A percentile compares a stretch with the other conserved stretches of the same genome.
Conservation (phyloP, 2,329 filamentous ascomycete species). For the Periconia macrospinosa region DNA sequence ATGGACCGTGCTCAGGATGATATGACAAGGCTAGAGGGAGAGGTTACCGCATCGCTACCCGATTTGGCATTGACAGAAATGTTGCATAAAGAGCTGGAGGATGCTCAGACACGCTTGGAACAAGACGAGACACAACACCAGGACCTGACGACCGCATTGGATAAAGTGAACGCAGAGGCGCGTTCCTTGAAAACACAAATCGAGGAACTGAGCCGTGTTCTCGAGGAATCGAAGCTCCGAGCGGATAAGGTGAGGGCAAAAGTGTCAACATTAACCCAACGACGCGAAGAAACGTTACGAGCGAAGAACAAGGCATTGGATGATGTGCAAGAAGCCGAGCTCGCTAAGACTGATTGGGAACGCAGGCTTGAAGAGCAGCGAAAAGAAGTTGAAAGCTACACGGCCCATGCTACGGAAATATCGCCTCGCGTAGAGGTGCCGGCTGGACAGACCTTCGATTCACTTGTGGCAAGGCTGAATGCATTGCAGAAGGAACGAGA, state of each 20-base stretch:
- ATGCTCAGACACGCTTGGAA: conserved; percentile 53
- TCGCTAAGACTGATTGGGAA: conserved; percentile 29
- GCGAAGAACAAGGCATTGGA: conserved; percentile 48
- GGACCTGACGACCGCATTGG: conserved; percentile 52
- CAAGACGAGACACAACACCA: conserved; percentile 46
- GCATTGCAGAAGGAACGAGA: conserved; percentile 32
- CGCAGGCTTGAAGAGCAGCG: conserved; percentile 29
- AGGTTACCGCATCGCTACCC: conserved; percentile 59
- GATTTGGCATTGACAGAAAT: conserved; percentile 60
- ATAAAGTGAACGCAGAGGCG: conserved; percentile 44
- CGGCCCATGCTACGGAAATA: conserved; percentile 16
- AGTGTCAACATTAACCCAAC: conserved; percentile 30
- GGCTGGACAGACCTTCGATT: conserved; percentile 31
- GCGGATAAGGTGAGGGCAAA: conserved; percentile 33
- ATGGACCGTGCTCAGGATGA: conserved; percentile 64
- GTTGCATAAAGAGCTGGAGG: conserved; percentile 55
- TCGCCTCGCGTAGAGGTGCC: conserved; percentile 34
- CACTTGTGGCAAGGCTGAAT: conserved; percentile 33
- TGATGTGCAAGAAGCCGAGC: conserved; percentile 36
- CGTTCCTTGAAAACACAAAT: conserved; percentile 32
- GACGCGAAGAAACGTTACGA: conserved; percentile 39
- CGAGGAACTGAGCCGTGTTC: conserved; percentile 28
- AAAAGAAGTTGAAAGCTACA: conserved; percentile 25
- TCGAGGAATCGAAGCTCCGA: conserved; percentile 23
- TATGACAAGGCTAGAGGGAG: conserved; percentile 68